phyloP scores from a whole-genome alignment of 192 early-diverging fungal genomes.

The Backusella tarrabulga region DNA sequence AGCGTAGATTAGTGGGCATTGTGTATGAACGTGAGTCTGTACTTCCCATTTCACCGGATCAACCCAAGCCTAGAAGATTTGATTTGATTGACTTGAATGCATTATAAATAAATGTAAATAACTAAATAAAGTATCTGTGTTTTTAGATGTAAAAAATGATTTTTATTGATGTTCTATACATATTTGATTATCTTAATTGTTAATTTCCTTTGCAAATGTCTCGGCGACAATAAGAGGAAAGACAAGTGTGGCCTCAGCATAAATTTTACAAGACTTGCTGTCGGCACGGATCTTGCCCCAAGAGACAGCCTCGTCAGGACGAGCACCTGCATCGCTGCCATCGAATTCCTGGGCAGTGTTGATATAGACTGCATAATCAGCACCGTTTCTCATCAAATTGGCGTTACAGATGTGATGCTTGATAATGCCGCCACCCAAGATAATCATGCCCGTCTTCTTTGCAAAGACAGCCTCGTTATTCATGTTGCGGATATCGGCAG shows the following conservation, averaged over 20 bases:
- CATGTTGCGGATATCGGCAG: constrained; percentile 84
- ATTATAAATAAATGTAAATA: constrained; percentile 21
- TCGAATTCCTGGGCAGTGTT: constrained; percentile 99
- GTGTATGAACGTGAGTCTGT: constrained; percentile 57
- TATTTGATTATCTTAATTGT: background rate
- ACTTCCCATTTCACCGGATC: constrained; percentile 56
- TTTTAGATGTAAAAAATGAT: background rate
- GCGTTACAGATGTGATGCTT: constrained; percentile 99
- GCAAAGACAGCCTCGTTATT: constrained; percentile 95
- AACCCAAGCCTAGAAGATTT: constrained; percentile 69
- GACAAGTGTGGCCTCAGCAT: constrained; percentile 88
- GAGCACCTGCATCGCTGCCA: constrained; percentile 95
- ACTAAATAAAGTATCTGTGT: background rate
- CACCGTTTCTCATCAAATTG: constrained; percentile 97
- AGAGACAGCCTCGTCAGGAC: constrained; percentile 96
- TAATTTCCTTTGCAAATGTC: constrained; percentile 79
- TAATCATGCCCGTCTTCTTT: constrained; percentile 94
- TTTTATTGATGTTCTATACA: background rate
- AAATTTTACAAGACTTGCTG: constrained; percentile 90
- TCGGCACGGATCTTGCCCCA: constrained; percentile 94
- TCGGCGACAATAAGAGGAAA: constrained; percentile 95
- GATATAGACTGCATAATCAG: constrained; percentile 95
- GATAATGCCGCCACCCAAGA: constrained; percentile 94
- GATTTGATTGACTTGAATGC: constrained; percentile 56
- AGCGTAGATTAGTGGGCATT: constrained; percentile 68